Percentiles rank a stretch among this genome's conserved stretches.
Evolutionary conservation across 352 stramenopile genomes (phyloP).

Genomic region (Phytophthora fragariae): DNA sequence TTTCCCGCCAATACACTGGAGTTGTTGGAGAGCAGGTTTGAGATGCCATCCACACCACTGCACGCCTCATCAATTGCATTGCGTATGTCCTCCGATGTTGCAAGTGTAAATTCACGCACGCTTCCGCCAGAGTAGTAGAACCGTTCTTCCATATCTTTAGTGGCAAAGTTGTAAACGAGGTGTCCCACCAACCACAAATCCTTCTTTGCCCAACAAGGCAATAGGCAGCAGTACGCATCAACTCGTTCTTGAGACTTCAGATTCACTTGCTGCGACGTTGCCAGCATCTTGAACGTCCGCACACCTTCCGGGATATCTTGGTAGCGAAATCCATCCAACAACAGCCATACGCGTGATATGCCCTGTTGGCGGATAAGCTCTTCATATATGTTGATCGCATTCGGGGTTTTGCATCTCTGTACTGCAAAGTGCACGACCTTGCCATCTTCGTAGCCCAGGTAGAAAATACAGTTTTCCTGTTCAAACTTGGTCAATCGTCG

Average conservation of each 20-base stretch:
- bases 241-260: conserved; percentile 16
- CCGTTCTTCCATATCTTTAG: conserved; percentile 14
- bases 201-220: conserved; percentile 19
- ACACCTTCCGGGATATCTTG: conserved; percentile 4
- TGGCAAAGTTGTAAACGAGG: neutral
- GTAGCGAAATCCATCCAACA: conserved; percentile 14
- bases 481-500: too few species aligned
- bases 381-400: too few species aligned
- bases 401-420: too few species aligned
- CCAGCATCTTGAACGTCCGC: conserved; percentile 31
- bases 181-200: conserved; percentile 9
- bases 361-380: too few species aligned
- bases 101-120: conserved; percentile 17
- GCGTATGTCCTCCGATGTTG: conserved; percentile 5
- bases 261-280: conserved; percentile 34
- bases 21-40: neutral
- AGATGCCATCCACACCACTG: conserved; percentile 10
- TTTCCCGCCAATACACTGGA: neutral
- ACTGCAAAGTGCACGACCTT: too few species aligned
- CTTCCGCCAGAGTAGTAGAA: conserved; percentile 30
- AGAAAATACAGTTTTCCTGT: too few species aligned
- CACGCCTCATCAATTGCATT: neutral
- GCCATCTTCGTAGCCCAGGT: too few species aligned
- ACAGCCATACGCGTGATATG: neutral
- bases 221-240: conserved; percentile 24